Evolutionary conservation across 805 yeast genomes (phyloP), one percentile per base, ranked within the genome.

Genomic region (Hanseniaspora osmophila): DNA sequence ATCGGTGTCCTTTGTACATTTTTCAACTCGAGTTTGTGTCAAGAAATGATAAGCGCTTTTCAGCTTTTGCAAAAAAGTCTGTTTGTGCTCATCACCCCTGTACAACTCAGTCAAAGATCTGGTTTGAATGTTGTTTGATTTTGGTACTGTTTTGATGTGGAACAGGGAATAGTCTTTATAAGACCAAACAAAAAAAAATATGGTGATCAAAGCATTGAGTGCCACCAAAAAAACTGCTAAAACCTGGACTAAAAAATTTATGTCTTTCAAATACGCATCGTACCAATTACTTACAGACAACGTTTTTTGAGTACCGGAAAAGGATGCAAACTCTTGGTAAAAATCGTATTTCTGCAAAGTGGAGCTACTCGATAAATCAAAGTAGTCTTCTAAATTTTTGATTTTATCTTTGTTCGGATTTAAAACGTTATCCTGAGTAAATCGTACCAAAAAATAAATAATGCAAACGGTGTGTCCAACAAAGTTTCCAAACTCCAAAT

Each of bases 61-160:
- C 27, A 22, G 7, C 7, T 22, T 4, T 22, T 22, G 27, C 7
- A 7, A 5, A 22, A 22, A 22, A 22, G 6, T 22, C 7, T 4
- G 27, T 22, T 47, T 11, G 47, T 40, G 2, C 45, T 27, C 32
- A 7, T 42, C 40, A 11, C 10, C 10, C 13, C 15, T 44, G 30
- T 70, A 69, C 18, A 64, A 63, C 30, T 65, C 63, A 30, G 50
- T 42, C 29, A 57, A 45, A 10, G 57, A 49, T 15, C 48, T 50
- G 40, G 47, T 52, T 1, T 51, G 48, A 9, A 57, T 44, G 47
- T 55, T 51, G 44, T 51, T 52, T 10, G 56, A 53, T 6, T 42
- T 30, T 13, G 55, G 51, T 15, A 46, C 33, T 3, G 45, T 38
- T 22, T 47, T 46, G 32, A 47, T 40, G 37, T 52, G 51, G 43